Evolutionary conservation across 1,284 basidiomycete genomes (phyloP).

Genomic region (Xanthoconium separans): DNA sequence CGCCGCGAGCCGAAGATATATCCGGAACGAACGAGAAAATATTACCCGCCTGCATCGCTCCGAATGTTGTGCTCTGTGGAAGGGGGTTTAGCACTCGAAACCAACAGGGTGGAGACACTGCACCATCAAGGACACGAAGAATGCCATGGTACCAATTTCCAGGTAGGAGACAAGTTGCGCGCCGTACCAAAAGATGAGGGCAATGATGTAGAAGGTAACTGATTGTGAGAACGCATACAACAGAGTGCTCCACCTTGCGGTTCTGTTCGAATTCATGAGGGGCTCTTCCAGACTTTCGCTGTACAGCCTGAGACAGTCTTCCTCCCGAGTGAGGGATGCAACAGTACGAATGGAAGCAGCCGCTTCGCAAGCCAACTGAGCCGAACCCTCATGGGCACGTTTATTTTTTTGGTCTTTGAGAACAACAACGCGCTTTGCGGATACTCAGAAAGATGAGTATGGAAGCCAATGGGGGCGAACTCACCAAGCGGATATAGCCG

Average conservation of each 20-base stretch:
- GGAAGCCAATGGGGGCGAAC: constrained; percentile 24
- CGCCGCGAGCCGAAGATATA: constrained; percentile 82
- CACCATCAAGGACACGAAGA: constrained; percentile 86
- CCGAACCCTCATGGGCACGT: constrained; percentile 78
- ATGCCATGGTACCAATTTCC: constrained; percentile 65
- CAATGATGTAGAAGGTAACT: constrained; percentile 79
- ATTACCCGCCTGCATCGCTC: constrained; percentile 79
- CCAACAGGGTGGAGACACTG: constrained; percentile 23
- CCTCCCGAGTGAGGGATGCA: constrained; percentile 85
- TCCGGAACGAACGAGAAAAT: constrained; percentile 95
- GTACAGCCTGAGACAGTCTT: constrained; percentile 75
- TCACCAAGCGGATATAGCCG: constrained; percentile 84
- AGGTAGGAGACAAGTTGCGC: constrained; percentile 60
- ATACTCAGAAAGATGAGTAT: constrained; percentile 9
- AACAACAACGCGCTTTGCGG: constrained; percentile 68
- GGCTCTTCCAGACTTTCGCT: constrained; percentile 73
- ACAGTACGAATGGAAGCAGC: constrained; percentile 94
- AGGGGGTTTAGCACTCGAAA: constrained; percentile 14
- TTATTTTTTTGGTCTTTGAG: constrained; percentile 90
- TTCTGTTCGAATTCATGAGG: constrained; percentile 62
- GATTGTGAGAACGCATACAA: constrained; percentile 84
- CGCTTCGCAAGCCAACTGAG: constrained; percentile 91
- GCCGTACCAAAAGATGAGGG: constrained; percentile 88
- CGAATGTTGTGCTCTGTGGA: constrained; percentile 64
- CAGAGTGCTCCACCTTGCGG: constrained; percentile 70